phyloP scores from a whole-genome alignment of 2,329 filamentous ascomycete genomes.

The Xenoacremonium recifei region DNA sequence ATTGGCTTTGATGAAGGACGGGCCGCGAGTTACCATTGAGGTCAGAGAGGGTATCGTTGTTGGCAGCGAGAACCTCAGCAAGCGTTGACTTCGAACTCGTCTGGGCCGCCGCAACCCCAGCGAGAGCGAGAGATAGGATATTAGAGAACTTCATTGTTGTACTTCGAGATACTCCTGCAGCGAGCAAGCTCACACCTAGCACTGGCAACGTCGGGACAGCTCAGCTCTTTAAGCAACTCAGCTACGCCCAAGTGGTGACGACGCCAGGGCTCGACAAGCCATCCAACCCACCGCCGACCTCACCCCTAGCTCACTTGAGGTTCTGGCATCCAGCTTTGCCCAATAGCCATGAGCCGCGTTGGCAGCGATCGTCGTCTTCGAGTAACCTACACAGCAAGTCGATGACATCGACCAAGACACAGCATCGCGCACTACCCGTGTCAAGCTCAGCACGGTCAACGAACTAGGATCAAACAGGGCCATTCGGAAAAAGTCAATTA shows the following conservation, averaged over 20 bases:
- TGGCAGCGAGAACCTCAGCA: slow-evolving; percentile 19
- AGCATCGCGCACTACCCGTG: slow-evolving; percentile 12
- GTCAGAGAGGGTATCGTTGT: slow-evolving; percentile 27
- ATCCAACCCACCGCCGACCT: too few relatives aligned
- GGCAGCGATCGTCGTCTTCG: not conserved
- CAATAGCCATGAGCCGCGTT: not conserved
- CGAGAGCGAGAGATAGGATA: slow-evolving; percentile 17
- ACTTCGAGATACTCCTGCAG: too few relatives aligned
- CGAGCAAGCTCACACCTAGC: too few relatives aligned
- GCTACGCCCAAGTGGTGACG: too few relatives aligned
- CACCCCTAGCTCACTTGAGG: too few relatives aligned
- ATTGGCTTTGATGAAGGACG: not conserved
- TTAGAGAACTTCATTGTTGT: slow-evolving; percentile 21
- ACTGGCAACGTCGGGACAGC: too few relatives aligned
- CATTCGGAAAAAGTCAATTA: too few relatives aligned
- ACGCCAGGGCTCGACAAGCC: too few relatives aligned
- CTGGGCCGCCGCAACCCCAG: slow-evolving; percentile 19
- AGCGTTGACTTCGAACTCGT: slow-evolving; percentile 15
- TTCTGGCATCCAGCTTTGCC: not conserved
- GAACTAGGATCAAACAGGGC: too few relatives aligned
- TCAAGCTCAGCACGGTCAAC: too few relatives aligned
- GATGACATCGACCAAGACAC: slow-evolving; percentile 23
- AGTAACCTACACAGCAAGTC: slow-evolving; percentile 9
- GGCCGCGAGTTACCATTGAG: slow-evolving; percentile 15
- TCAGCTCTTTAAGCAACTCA: too few relatives aligned